Conservation (phyloP, 2,329 filamentous ascomycete genomes). For the Hypoxylon sp. region DNA sequence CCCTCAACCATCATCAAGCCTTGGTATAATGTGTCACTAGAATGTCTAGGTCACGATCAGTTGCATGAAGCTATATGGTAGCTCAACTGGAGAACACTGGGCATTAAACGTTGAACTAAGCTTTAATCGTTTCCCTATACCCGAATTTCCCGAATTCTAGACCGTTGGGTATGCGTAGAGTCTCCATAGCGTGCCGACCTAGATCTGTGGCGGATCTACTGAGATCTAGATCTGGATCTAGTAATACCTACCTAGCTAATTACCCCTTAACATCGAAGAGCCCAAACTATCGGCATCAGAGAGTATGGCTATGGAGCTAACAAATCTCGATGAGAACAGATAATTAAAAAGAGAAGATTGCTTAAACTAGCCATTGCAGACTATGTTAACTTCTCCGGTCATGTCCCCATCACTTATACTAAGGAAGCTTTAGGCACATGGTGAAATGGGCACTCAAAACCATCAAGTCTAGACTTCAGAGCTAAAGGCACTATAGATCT, state of each 20-base stretch:
- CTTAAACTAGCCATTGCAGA: not conserved
- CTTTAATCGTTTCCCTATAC: not conserved
- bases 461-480: not conserved
- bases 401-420: not conserved
- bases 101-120: not conserved
- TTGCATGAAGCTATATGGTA: not conserved
- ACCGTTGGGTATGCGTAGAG: not conserved
- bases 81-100: not conserved
- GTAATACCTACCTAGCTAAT: not conserved
- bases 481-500: not conserved
- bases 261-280: not conserved
- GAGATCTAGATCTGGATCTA: constrained; percentile 1
- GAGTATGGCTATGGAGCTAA: no score
- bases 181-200: not conserved
- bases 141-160: not conserved
- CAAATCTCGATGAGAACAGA: not conserved
- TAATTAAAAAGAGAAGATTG: not conserved
- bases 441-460: not conserved
- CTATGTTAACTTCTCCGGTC: not conserved
- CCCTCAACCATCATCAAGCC: not conserved
- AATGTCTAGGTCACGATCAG: not conserved
- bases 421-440: not conserved
- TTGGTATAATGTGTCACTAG: not conserved
- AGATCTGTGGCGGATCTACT: not conserved
- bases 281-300: not conserved